A percentile compares a stretch with the other conserved stretches of the same genome.
phyloP scores from a whole-genome alignment of 2,329 filamentous ascomycete genomes.

The Calonectria fujianensis region DNA sequence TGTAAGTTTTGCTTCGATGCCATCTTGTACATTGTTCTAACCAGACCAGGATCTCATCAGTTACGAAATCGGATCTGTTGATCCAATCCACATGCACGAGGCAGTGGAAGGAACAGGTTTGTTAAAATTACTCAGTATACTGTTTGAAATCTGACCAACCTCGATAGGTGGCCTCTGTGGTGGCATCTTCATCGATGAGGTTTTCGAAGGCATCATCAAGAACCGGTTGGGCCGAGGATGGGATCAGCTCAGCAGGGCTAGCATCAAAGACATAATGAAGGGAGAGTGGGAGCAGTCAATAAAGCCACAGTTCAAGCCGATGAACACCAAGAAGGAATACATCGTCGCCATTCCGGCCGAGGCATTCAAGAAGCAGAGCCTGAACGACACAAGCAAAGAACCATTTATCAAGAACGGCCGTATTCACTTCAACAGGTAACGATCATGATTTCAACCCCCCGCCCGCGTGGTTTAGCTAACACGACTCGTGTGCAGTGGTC shows the following conservation, averaged over 20 bases:
- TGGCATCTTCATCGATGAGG: slow-evolving; percentile 42
- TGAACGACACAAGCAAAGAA: slow-evolving; percentile 16
- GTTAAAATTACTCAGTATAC: too few species aligned
- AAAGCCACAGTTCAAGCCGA: slow-evolving; percentile 37
- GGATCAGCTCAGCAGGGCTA: slow-evolving; percentile 22
- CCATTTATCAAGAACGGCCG: slow-evolving; percentile 29
- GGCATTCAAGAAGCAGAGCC: slow-evolving; percentile 18
- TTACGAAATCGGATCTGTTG: slow-evolving; percentile 25
- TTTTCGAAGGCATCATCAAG: slow-evolving; percentile 20
- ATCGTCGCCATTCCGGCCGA: slow-evolving; percentile 35
- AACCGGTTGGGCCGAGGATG: slow-evolving; percentile 27
- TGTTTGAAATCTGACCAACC: neutral
- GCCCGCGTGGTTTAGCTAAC: neutral
- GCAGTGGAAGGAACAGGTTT: slow-evolving; percentile 37
- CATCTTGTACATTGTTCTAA: neutral
- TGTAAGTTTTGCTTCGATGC: neutral
- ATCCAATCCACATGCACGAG: slow-evolving; percentile 37
- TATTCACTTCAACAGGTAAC: slow-evolving; percentile 30
- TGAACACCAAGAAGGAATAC: slow-evolving; percentile 37
- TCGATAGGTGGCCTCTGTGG: slow-evolving; percentile 38
- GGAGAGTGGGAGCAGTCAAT: slow-evolving; percentile 39
- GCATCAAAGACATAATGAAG: slow-evolving; percentile 39
- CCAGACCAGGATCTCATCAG: slow-evolving; percentile 33
- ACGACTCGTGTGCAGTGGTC: neutral
- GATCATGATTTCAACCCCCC: too few species aligned